Percentiles rank a stretch among this genome's conserved stretches.
Conservation (phyloP, 2,329 filamentous ascomycete species). For the Phialocephala subalpina region DNA sequence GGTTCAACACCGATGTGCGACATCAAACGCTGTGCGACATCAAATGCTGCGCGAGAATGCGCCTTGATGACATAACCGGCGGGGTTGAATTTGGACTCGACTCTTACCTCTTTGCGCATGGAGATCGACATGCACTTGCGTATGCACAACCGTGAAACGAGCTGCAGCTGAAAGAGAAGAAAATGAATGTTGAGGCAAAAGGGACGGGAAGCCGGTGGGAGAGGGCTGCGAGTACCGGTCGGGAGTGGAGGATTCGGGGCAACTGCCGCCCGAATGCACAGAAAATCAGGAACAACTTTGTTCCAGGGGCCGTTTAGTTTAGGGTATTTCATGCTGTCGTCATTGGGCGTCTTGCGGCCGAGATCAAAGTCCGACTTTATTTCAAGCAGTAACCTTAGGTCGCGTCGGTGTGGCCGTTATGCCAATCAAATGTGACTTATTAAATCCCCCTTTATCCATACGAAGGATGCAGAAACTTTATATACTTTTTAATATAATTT, state of each 20-base stretch:
- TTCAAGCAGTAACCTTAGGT: not conserved
- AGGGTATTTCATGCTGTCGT: not conserved
- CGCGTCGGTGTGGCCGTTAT: not conserved
- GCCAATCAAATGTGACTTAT: not conserved
- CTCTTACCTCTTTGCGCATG: no score
- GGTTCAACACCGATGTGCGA: not conserved
- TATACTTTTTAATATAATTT: not conserved
- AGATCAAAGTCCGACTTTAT: not conserved
- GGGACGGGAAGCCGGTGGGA: not conserved
- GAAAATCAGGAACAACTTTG: not conserved
- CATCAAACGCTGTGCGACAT: not conserved
- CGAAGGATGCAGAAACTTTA: not conserved
- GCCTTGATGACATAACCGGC: not conserved
- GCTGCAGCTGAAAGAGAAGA: not conserved
- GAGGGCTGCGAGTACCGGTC: not conserved
- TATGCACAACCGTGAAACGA: not conserved
- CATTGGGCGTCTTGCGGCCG: not conserved
- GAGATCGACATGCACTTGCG: not conserved
- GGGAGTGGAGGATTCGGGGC: not conserved
- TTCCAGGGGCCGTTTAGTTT: not conserved
- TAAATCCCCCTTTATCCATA: not conserved
- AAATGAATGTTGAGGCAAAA: not conserved
- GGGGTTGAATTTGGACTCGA: no score
- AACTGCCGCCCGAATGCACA: conserved; percentile 6
- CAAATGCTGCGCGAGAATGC: not conserved